These are phyloP conservation scores for Nemania sp. DNA, from an alignment of 2,329 filamentous ascomycete species.

Conservation along the genomic window DNA sequence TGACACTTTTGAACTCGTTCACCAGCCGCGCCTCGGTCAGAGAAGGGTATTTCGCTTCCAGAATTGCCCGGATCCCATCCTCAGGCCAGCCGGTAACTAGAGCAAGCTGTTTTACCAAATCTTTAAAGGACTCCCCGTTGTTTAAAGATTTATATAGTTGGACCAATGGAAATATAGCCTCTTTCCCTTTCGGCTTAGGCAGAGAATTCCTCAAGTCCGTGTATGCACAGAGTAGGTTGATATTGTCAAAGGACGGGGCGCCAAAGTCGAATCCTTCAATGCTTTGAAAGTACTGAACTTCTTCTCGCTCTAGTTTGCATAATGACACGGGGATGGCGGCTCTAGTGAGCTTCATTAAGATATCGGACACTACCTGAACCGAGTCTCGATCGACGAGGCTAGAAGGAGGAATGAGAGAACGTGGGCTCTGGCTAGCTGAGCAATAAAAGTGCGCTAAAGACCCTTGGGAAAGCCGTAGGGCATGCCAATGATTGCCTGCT, in stretches of 20 bases:
- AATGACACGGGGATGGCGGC: not conserved
- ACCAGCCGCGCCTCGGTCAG: not conserved
- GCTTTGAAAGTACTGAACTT: conserved; percentile 1
- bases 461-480: not conserved
- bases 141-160: not conserved
- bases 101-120: not conserved
- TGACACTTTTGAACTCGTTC: not conserved
- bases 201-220: not conserved
- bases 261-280: not conserved
- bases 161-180: not conserved
- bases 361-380: not conserved
- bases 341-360: conserved; percentile 1
- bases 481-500: not conserved
- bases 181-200: not conserved
- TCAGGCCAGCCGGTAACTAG: not conserved
- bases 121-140: not conserved
- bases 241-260: not conserved
- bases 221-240: not conserved
- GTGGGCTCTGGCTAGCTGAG: not conserved
- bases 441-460: not conserved
- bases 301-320: not conserved
- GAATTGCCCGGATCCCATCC: not conserved
- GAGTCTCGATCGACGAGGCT: not conserved
- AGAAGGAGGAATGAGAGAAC: not conserved
- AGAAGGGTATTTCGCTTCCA: not conserved